These are phyloP conservation scores for Colletotrichum cuscutae DNA, from an alignment of 2,329 filamentous ascomycete species.

Conservation along the genomic window DNA sequence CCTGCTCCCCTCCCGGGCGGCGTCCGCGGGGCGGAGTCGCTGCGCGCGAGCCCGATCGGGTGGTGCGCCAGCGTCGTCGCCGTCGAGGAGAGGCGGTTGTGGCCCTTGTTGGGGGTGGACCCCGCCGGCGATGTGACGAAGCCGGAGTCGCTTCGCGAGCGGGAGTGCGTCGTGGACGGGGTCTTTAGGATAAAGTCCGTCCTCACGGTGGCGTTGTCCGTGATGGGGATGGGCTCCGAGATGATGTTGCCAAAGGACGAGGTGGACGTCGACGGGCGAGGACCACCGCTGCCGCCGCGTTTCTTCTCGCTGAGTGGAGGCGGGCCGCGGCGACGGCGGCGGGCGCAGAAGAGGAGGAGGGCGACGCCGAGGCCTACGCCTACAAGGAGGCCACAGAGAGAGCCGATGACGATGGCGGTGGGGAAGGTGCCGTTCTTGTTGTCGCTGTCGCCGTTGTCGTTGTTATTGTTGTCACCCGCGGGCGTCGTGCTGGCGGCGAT, in stretches of 20 bases:
- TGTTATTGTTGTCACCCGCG: conserved; percentile 4
- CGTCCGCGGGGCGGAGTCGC: conserved; percentile 25
- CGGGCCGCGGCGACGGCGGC: conserved; percentile 42
- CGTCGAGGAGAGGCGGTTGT: conserved; percentile 28
- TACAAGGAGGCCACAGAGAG: conserved; percentile 57
- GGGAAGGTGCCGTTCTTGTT: conserved; percentile 38
- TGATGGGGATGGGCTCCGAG: conserved; percentile 64
- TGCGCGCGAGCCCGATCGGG: conserved; percentile 26
- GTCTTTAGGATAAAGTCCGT: conserved; percentile 64
- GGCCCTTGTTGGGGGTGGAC: neutral
- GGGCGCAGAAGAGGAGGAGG: conserved; percentile 50
- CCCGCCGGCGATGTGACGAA: conserved; percentile 37
- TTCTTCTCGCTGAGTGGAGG: conserved; percentile 36
- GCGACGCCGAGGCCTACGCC: conserved; percentile 52
- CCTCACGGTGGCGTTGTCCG: conserved; percentile 52
- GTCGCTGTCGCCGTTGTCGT: conserved; percentile 21
- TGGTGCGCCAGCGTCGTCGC: conserved; percentile 24
- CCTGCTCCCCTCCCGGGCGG: neutral
- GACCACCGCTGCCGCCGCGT: conserved; percentile 20
- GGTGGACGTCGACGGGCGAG: conserved; percentile 42
- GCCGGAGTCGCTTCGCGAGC: conserved; percentile 34
- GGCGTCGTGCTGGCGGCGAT: conserved; percentile 30
- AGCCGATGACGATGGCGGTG: conserved; percentile 57
- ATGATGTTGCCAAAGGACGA: conserved; percentile 62
- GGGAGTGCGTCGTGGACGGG: conserved; percentile 46